These are phyloP conservation scores for Fraxinus velutina DNA, from an alignment of 305 asterid genomes.

Conservation along the genomic window DNA sequence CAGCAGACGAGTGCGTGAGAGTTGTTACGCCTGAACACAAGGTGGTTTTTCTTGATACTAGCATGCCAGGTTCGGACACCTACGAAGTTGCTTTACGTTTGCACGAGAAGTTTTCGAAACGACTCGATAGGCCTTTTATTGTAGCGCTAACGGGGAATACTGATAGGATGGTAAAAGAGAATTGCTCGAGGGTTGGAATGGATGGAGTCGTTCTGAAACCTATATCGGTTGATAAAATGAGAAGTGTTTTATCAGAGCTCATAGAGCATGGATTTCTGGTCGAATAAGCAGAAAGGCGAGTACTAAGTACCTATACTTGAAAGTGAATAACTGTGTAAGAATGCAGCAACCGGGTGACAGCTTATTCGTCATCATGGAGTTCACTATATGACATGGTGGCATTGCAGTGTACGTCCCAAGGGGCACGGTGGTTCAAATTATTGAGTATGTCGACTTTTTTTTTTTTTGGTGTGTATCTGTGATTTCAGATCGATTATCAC, in stretches of 20 bases:
- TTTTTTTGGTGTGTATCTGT: neutral
- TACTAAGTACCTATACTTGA: neutral
- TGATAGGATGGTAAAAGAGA: slow-evolving; percentile 63
- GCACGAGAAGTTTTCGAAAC: slow-evolving; percentile 61
- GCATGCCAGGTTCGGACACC: slow-evolving; percentile 54
- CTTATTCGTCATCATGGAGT: neutral
- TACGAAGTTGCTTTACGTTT: slow-evolving; percentile 59
- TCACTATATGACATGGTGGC: neutral
- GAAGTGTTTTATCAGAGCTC: slow-evolving; percentile 69
- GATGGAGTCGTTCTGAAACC: slow-evolving; percentile 82
- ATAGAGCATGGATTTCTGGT: slow-evolving; percentile 60
- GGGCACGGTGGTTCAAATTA: neutral
- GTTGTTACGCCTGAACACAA: slow-evolving; percentile 59
- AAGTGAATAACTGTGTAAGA: neutral
- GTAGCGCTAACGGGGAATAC: slow-evolving; percentile 71
- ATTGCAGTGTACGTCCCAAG: neutral
- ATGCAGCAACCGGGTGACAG: neutral
- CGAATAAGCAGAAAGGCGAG: slow-evolving; percentile 27
- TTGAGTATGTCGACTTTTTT: neutral
- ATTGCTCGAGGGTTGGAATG: slow-evolving; percentile 80
- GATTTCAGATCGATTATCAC: slow-evolving; percentile 30
- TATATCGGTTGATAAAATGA: slow-evolving; percentile 81
- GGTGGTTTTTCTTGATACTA: slow-evolving; percentile 68
- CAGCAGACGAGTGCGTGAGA: slow-evolving; percentile 79
- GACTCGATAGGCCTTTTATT: slow-evolving; percentile 60